A percentile compares a stretch with the other conserved stretches of the same genome.
phyloP scores from a whole-genome alignment of 2,329 filamentous ascomycete species.

The Nemania sp. region DNA sequence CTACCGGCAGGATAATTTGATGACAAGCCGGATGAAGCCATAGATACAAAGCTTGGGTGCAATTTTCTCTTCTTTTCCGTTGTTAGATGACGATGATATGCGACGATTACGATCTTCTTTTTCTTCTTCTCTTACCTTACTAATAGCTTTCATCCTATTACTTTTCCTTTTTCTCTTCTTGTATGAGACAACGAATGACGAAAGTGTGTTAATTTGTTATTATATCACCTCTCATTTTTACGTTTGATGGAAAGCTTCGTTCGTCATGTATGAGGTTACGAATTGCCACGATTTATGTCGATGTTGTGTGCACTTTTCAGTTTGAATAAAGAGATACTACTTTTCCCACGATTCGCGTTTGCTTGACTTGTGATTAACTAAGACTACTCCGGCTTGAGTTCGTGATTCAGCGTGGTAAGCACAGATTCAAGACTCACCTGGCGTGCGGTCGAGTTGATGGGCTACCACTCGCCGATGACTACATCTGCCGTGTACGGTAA shows the following conservation, averaged over 20 bases:
- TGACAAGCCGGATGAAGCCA: neutral
- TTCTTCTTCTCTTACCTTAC: neutral
- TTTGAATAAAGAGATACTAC: too few relatives aligned
- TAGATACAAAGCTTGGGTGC: too few relatives aligned
- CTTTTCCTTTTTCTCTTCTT: slow-evolving; percentile 4
- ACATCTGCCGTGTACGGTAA: too few relatives aligned
- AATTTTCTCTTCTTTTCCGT: too few relatives aligned
- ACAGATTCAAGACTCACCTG: too few relatives aligned
- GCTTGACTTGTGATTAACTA: too few relatives aligned
- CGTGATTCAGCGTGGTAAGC: too few relatives aligned
- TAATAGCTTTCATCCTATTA: neutral
- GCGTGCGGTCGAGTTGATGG: too few relatives aligned
- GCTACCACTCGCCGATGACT: too few relatives aligned
- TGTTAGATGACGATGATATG: slow-evolving; percentile 13
- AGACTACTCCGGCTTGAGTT: too few relatives aligned
- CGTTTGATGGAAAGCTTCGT: too few relatives aligned
- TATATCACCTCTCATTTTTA: neutral
- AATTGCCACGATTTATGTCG: slow-evolving; percentile 5
- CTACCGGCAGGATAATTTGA: slow-evolving; percentile 15
- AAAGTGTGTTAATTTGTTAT: slow-evolving; percentile 1
- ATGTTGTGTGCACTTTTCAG: too few relatives aligned
- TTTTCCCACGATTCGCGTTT: neutral
- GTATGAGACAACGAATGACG: slow-evolving; percentile 15
- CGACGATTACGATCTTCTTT: neutral
- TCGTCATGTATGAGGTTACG: slow-evolving; percentile 18